phyloP scores from a whole-genome alignment of 768 basidiomycete species.

The Mycena sanguinolenta region DNA sequence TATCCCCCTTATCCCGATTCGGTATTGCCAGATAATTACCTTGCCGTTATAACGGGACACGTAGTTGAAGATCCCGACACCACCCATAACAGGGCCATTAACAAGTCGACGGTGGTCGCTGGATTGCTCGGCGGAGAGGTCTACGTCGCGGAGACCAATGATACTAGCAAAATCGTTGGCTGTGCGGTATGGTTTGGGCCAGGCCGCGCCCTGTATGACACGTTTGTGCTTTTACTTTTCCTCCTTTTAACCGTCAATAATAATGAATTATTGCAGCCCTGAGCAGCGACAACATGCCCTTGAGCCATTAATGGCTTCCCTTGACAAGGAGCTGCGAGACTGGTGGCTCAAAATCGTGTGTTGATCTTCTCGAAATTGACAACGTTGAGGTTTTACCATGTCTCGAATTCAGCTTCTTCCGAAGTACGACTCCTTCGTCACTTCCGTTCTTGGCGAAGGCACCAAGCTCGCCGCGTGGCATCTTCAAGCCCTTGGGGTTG shows the following conservation, averaged over 20 bases:
- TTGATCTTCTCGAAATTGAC: neutral
- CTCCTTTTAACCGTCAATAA: neutral
- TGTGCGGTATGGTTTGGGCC: slow-evolving; percentile 34
- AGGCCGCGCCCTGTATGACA: slow-evolving; percentile 25
- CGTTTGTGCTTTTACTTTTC: neutral
- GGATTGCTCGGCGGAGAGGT: slow-evolving; percentile 29
- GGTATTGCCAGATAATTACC: slow-evolving; percentile 16
- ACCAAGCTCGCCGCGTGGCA: slow-evolving; percentile 23
- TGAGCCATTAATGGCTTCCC: neutral
- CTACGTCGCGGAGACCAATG: slow-evolving; percentile 23
- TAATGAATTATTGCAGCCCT: neutral
- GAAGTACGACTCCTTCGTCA: slow-evolving; percentile 15
- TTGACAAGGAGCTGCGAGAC: slow-evolving; percentile 10
- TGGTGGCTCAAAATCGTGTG: slow-evolving; percentile 20
- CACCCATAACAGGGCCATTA: neutral
- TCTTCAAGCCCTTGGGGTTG: slow-evolving; percentile 22
- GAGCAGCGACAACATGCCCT: slow-evolving; percentile 20
- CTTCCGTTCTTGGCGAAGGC: slow-evolving; percentile 16
- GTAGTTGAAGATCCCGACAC: neutral
- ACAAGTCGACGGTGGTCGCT: slow-evolving; percentile 8
- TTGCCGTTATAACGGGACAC: slow-evolving; percentile 10
- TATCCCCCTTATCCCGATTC: neutral
- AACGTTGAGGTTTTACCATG: neutral
- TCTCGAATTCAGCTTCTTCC: slow-evolving; percentile 18
- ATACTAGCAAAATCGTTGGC: slow-evolving; percentile 14